A percentile compares a stretch with the other conserved stretches of the same genome.
Conservation (phyloP, 2,329 filamentous ascomycete genomes). For the Colletotrichum falcatum region DNA sequence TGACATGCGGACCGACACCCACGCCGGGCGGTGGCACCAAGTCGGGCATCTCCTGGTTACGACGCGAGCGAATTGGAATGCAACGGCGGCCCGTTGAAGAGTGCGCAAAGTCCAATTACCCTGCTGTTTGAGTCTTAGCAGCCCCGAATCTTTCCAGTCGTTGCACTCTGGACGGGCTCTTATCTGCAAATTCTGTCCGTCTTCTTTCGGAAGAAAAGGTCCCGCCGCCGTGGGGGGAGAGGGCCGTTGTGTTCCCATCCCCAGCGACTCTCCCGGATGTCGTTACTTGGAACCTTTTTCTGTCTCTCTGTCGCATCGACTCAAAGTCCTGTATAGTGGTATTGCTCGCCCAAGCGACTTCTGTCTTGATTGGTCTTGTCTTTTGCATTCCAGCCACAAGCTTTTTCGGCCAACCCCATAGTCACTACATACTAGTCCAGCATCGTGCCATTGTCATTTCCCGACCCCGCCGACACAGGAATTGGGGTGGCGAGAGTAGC, state of each 20-base stretch:
- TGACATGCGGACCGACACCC: neutral
- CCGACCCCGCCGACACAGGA: conserved; percentile 30
- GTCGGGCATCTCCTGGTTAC: conserved; percentile 36
- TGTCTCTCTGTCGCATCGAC: conserved; percentile 14
- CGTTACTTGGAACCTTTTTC: neutral
- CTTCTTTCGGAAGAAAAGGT: conserved; percentile 1
- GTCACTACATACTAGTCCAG: neutral
- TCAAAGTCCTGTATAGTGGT: neutral
- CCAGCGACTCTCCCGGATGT: neutral
- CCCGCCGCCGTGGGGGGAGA: conserved; percentile 4
- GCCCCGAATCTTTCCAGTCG: conserved; percentile 33
- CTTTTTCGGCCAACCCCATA: conserved; percentile 4
- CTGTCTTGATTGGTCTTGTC: neutral
- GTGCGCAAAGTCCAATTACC: conserved; percentile 5
- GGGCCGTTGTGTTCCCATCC: neutral
- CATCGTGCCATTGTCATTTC: conserved; percentile 30
- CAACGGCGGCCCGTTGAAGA: neutral
- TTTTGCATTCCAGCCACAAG: conserved; percentile 2
- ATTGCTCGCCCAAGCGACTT: conserved; percentile 26
- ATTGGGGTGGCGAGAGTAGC: conserved; percentile 1
- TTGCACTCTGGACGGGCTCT: neutral
- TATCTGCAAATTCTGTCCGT: conserved; percentile 19
- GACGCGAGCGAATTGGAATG: conserved; percentile 4
- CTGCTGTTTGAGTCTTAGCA: conserved; percentile 12
- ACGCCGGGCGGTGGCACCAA: conserved; percentile 25